Conservation (phyloP, 2,329 filamentous ascomycete species). For the Xylariomycetidae sp. region DNA sequence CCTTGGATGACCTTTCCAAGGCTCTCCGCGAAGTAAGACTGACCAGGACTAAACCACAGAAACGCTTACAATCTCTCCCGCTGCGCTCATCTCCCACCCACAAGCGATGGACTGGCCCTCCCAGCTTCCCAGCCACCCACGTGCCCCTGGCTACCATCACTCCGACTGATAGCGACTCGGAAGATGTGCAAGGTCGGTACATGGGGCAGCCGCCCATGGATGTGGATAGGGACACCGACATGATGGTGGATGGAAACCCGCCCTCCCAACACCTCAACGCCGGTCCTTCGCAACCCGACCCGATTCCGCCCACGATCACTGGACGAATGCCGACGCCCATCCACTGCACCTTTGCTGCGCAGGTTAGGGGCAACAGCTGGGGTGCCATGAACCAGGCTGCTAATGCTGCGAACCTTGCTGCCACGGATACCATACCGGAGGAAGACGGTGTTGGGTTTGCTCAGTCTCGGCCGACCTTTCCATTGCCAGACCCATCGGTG, state of each 20-base stretch:
- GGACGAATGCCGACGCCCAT: conserved; percentile 54
- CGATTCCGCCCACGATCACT: conserved; percentile 26
- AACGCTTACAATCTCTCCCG: conserved; percentile 49
- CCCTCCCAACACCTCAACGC: conserved; percentile 22
- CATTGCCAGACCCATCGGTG: conserved; percentile 34
- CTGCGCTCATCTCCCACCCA: conserved; percentile 39
- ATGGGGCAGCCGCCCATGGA: conserved; percentile 22
- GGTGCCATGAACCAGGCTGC: conserved; percentile 30
- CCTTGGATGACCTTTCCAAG: no score
- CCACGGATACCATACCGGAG: conserved; percentile 35
- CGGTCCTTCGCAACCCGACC: conserved; percentile 26
- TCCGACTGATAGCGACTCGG: conserved; percentile 33
- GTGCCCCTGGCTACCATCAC: conserved; percentile 30
- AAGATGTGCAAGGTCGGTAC: conserved; percentile 27
- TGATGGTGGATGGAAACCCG: conserved; percentile 37
- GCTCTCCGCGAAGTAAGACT: no score
- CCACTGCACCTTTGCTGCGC: conserved; percentile 50
- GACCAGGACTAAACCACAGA: conserved; percentile 33
- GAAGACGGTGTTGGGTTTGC: conserved; percentile 9
- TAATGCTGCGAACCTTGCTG: conserved; percentile 20
- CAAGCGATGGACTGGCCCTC: conserved; percentile 27
- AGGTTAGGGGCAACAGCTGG: conserved; percentile 48
- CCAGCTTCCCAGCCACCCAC: conserved; percentile 22
- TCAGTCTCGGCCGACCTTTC: conserved; percentile 26
- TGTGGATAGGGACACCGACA: conserved; percentile 43